Conservation (phyloP, 1,284 basidiomycete species). For the Sutorius eximius region DNA sequence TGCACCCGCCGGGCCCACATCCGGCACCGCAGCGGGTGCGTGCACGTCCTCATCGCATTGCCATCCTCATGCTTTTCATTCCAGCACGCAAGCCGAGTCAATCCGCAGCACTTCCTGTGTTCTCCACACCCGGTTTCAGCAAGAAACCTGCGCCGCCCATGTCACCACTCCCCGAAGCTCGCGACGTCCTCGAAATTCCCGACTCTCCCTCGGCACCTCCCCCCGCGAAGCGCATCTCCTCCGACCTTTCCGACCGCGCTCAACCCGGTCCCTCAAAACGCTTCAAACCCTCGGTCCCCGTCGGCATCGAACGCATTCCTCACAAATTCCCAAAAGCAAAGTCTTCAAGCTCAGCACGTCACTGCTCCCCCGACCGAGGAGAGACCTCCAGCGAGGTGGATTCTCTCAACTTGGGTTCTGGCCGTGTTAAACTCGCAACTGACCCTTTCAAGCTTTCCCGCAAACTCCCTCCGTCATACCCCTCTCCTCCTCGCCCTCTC, state of each 20-base stretch:
- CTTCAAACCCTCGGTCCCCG: conserved; percentile 34
- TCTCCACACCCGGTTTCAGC: conserved; percentile 45
- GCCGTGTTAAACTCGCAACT: conserved; percentile 1
- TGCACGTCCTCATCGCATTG: not conserved
- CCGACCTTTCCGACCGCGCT: conserved; percentile 39
- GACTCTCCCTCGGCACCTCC: conserved; percentile 34
- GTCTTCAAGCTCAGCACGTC: conserved; percentile 1
- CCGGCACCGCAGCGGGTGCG: conserved; percentile 13
- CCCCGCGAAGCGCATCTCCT: conserved; percentile 45
- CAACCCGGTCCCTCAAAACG: conserved; percentile 42
- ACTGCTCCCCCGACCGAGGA: conserved; percentile 13
- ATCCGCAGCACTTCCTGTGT: conserved; percentile 33
- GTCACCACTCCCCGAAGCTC: conserved; percentile 4
- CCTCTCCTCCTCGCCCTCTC: conserved; percentile 4
- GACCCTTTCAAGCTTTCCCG: conserved; percentile 21
- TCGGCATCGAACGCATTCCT: conserved; percentile 42
- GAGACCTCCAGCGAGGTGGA: conserved; percentile 31
- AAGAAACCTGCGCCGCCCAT: conserved; percentile 21
- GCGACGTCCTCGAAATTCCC: conserved; percentile 40
- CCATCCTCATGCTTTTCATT: conserved; percentile 8
- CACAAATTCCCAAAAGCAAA: conserved; percentile 10
- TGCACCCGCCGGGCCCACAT: conserved; percentile 11
- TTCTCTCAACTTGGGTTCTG: conserved; percentile 19
- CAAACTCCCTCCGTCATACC: not conserved
- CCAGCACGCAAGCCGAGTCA: conserved; percentile 16